Evolutionary conservation across 768 basidiomycete genomes (phyloP).

Genomic region (Leucosporidium yakuticum): DNA sequence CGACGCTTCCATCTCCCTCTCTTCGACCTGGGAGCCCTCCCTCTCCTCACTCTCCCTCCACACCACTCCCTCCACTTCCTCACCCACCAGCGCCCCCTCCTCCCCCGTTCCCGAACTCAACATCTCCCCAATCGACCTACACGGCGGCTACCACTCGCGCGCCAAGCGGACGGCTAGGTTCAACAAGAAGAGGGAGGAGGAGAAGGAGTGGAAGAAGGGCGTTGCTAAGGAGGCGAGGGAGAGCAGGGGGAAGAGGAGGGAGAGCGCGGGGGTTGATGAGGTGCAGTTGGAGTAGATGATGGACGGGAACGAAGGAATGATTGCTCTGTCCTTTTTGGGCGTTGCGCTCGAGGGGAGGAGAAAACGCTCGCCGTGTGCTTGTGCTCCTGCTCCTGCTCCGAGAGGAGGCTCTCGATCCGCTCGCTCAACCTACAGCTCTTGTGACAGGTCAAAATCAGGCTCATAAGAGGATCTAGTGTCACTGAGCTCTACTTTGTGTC

Average conservation of each 20-base stretch:
- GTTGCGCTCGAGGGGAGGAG: too few relatives aligned
- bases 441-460: too few relatives aligned
- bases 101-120: constrained; percentile 11
- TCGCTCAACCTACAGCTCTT: too few relatives aligned
- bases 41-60: constrained; percentile 23
- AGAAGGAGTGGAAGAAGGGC: constrained; percentile 24
- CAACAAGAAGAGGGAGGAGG: constrained; percentile 22
- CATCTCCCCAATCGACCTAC: constrained; percentile 25
- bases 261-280: background rate
- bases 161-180: constrained; percentile 28
- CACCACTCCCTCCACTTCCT: background rate
- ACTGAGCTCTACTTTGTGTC: too few relatives aligned
- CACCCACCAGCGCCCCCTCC: background rate
- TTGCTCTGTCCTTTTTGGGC: background rate
- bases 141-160: constrained; percentile 19
- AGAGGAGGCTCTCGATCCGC: too few relatives aligned
- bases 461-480: too few relatives aligned
- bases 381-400: too few relatives aligned
- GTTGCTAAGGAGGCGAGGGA: constrained; percentile 7
- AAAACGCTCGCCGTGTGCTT: too few relatives aligned
- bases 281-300: too few relatives aligned
- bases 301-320: too few relatives aligned
- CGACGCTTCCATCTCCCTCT: background rate
- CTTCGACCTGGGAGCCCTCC: constrained; percentile 17
- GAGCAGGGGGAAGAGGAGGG: background rate